Percentiles rank a stretch among this genome's conserved stretches.
Evolutionary conservation across 805 yeast genomes (phyloP).

Genomic region (Metschnikowia cubensis): DNA sequence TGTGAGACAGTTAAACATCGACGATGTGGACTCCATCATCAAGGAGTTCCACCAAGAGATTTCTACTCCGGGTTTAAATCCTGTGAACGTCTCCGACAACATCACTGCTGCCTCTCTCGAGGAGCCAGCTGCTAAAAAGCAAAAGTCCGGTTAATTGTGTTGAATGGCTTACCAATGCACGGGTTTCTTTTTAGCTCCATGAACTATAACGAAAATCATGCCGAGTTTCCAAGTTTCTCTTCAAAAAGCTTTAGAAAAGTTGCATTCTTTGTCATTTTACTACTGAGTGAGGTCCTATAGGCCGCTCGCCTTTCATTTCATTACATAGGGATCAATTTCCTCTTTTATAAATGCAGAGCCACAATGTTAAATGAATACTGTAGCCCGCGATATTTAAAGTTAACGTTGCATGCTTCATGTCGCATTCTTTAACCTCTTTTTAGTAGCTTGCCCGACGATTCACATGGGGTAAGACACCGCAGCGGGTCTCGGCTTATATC

Average conservation of each 20-base stretch:
- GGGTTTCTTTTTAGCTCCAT: slow-evolving; percentile 6
- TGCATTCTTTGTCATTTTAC: slow-evolving; percentile 5
- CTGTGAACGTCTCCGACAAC: slow-evolving; percentile 15
- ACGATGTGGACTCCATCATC: slow-evolving; percentile 58
- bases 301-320: slow-evolving; percentile 8
- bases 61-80: slow-evolving; percentile 28
- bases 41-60: slow-evolving; percentile 49
- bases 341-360: slow-evolving; percentile 8
- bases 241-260: slow-evolving; percentile 5
- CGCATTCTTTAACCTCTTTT: background rate
- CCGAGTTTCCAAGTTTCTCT: slow-evolving; percentile 9
- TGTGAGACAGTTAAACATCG: slow-evolving; percentile 55
- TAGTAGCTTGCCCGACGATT: background rate
- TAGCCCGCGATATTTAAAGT: background rate
- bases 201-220: slow-evolving; percentile 7
- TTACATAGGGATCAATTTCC: background rate
- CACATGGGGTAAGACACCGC: background rate
- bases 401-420: too few relatives aligned
- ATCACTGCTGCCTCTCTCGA: slow-evolving; percentile 24
- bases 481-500: background rate
- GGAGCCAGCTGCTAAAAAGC: slow-evolving; percentile 38
- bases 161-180: slow-evolving; percentile 5
- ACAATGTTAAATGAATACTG: background rate
- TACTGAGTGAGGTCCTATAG: background rate
- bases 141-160: slow-evolving; percentile 25